A percentile compares a stretch with the other conserved stretches of the same genome.
phyloP scores from a whole-genome alignment of 2,329 filamentous ascomycete genomes.

The Ascochyta pisi region DNA sequence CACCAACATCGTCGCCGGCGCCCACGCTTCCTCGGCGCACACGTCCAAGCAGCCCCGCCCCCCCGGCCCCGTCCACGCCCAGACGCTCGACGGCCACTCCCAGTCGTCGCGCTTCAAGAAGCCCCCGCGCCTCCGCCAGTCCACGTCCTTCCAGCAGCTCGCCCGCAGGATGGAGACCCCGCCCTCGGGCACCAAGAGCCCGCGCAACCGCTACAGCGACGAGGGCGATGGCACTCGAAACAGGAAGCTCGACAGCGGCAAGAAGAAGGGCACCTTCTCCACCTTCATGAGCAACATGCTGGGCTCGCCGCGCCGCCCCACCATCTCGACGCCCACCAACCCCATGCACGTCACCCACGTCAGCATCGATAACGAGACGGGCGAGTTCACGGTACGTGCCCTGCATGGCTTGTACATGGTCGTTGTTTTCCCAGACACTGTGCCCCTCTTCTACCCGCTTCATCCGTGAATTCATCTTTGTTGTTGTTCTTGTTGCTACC shows the following conservation, averaged over 20 bases:
- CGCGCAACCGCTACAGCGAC: constrained; percentile 51
- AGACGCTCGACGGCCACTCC: constrained; percentile 33
- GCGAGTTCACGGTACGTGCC: constrained; percentile 83
- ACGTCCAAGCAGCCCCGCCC: constrained; percentile 32
- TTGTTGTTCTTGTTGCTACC: no score
- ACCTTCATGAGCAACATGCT: constrained; percentile 51
- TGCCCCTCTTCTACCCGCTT: background rate
- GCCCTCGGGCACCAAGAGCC: constrained; percentile 45
- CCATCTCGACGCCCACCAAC: constrained; percentile 97
- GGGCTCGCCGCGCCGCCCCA: constrained; percentile 80
- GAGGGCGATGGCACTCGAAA: constrained; percentile 40
- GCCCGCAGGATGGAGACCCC: constrained; percentile 55
- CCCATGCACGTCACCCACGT: constrained; percentile 98
- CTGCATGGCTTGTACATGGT: no score
- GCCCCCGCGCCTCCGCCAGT: constrained; percentile 48
- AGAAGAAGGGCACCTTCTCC: constrained; percentile 52
- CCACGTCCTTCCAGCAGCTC: constrained; percentile 52
- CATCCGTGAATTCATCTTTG: background rate
- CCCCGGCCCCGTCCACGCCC: constrained; percentile 37
- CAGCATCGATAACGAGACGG: constrained; percentile 93
- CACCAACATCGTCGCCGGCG: constrained; percentile 10
- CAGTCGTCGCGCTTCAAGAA: constrained; percentile 24
- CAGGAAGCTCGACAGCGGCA: constrained; percentile 45
- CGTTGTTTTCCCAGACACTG: no score
- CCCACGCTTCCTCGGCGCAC: constrained; percentile 19